Base-by-base conservation (phyloP, 1,139 yeast genomes). In the Saccharomyces hybrid region DNA sequence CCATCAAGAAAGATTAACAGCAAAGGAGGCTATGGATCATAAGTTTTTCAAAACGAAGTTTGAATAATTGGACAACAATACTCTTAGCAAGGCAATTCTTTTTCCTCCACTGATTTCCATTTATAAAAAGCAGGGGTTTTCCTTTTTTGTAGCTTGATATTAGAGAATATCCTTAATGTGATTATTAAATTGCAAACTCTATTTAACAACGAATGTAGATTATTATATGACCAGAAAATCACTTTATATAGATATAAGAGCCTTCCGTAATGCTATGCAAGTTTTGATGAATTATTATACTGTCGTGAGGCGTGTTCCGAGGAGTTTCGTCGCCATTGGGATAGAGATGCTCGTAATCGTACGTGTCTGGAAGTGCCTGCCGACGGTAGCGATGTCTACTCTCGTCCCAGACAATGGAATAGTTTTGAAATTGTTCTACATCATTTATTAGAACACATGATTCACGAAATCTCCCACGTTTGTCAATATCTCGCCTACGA, bases 1-100 rank as follows among this genome's bases (percentile, higher is more conserved):
- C 65, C 93, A 86, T 66, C 85, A 83, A 66, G 81, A 81, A 65
- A 78, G 93, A 68, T 77, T 86, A 46, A 85, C 93, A 3, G 93
- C 93, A 1, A 77, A 78, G 66, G 91, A 86, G 65, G 88, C 91
- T 29, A 79, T 85, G 82, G 76, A 70, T 27, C 90, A 85, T 73
- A 76, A 79, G 23, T 86, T 73, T 62, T 73, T 74, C 62, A 62
- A 65, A 49, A 61, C 64, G 16, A 60, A 62, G 49, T 61, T 46
- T 47, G 57, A 51, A 34, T 55, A 44, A 53, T 14, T 11, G 25
- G n/a, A 14, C 13, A 25, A 9, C 44, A 11, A 4, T 38, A 11
- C 28, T 44, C 28, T 26, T 19, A 32, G 13, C 19, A 31, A 47
- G 34, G 42, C 11, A 25, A 14, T 41, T n/a, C 7, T 8, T 34